Percentiles rank a stretch among this genome's conserved stretches.
These are phyloP conservation scores for Wickerhamomyces sp. DNA, from an alignment of 1,139 yeast species.

Conservation along the genomic window DNA sequence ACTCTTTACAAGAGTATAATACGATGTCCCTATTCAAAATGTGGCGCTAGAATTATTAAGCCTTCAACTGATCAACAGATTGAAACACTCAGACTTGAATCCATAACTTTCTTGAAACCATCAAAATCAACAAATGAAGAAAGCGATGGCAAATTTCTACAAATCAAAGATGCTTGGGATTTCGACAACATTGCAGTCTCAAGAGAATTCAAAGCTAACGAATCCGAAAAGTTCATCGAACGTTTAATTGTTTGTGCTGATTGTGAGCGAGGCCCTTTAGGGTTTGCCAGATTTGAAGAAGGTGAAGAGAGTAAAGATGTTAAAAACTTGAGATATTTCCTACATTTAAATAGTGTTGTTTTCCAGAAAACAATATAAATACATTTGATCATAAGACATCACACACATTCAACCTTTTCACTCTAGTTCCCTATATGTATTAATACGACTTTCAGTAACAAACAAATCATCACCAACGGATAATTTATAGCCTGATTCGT, in stretches of 20 bases:
- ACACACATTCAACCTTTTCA: background rate
- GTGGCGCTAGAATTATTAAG: slow-evolving; percentile 20
- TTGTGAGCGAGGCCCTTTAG: slow-evolving; percentile 72
- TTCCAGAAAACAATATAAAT: slow-evolving; percentile 18
- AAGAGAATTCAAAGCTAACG: slow-evolving; percentile 26
- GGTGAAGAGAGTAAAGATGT: slow-evolving; percentile 29
- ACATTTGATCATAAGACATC: background rate
- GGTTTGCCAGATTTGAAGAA: slow-evolving; percentile 49
- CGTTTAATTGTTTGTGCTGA: slow-evolving; percentile 55
- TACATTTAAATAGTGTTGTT: slow-evolving; percentile 40
- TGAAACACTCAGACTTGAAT: slow-evolving; percentile 1
- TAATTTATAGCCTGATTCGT: slow-evolving; percentile 24
- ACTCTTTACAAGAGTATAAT: slow-evolving; percentile 1
- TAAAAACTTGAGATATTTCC: slow-evolving; percentile 38
- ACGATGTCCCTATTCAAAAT: slow-evolving; percentile 22
- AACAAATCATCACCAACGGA: slow-evolving; percentile 27
- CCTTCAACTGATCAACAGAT: slow-evolving; percentile 4
- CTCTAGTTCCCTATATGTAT: background rate
- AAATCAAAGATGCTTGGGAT: slow-evolving; percentile 61
- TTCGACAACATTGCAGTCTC: slow-evolving; percentile 77
- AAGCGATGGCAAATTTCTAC: slow-evolving; percentile 28
- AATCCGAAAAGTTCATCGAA: slow-evolving; percentile 13
- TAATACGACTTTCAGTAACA: slow-evolving; percentile 9
- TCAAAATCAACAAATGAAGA: slow-evolving; percentile 2
- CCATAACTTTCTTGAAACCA: slow-evolving; percentile 10